phyloP scores from a whole-genome alignment of 2,329 filamentous ascomycete genomes.

The Grosmannia clavigera region DNA sequence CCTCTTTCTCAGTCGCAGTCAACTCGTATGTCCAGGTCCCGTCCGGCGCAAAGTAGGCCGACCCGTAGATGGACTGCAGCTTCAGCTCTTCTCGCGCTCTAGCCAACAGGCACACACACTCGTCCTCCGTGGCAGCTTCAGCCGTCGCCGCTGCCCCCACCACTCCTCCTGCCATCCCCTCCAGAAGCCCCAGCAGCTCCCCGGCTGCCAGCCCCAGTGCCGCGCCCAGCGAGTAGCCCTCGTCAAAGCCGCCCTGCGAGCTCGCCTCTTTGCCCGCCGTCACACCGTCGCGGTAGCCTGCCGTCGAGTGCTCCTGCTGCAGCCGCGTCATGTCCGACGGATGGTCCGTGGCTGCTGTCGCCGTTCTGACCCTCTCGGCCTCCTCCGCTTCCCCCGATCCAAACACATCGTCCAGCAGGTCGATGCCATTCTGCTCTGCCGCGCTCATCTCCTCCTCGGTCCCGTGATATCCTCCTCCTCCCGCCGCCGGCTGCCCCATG shows the following conservation, averaged over 20 bases:
- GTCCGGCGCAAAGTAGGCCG: constrained; percentile 55
- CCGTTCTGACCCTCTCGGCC: not conserved
- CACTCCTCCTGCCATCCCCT: constrained; percentile 41
- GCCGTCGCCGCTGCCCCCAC: not conserved
- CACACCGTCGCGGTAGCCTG: constrained; percentile 85
- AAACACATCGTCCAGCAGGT: constrained; percentile 14
- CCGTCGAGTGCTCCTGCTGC: constrained; percentile 64
- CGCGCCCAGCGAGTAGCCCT: constrained; percentile 76
- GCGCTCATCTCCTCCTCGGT: not conserved
- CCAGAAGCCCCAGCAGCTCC: constrained; percentile 61
- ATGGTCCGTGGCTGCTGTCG: constrained; percentile 18
- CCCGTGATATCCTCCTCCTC: not conserved
- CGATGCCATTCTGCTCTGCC: not conserved
- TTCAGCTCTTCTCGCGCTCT: constrained; percentile 47
- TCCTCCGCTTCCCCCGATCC: constrained; percentile 2
- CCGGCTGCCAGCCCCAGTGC: constrained; percentile 65
- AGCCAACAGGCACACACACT: constrained; percentile 21
- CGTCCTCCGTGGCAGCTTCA: not conserved
- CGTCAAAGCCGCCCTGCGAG: constrained; percentile 83
- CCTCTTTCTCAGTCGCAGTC: constrained; percentile 25
- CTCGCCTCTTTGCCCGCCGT: constrained; percentile 59
- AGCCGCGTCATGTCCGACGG: constrained; percentile 60
- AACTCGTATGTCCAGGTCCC: constrained; percentile 54
- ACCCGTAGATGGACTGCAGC: constrained; percentile 49
- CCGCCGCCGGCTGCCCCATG: not conserved